These are phyloP conservation scores for Nakazawaea molendinolei DNA, from an alignment of 805 yeast genomes.

Conservation along the genomic window DNA sequence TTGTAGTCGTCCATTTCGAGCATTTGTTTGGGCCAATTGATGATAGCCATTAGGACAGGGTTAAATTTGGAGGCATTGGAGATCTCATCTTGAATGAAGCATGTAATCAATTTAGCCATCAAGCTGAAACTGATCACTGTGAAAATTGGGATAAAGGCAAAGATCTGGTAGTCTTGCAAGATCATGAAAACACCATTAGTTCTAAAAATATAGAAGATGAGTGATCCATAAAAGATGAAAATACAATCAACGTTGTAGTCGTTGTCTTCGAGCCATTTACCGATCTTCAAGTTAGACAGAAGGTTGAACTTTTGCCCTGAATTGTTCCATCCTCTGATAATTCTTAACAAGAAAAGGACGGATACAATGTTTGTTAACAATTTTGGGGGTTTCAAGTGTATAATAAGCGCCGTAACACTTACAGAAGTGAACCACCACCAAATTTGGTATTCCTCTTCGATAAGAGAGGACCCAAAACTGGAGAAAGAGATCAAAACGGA, in stretches of 20 bases:
- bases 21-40: slow-evolving; percentile 24
- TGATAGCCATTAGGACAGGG: slow-evolving; percentile 16
- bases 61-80: slow-evolving; percentile 15
- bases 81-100: slow-evolving; percentile 4
- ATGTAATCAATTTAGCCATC: slow-evolving; percentile 15
- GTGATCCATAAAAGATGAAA: slow-evolving; percentile 29
- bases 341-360: slow-evolving; percentile 36
- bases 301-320: slow-evolving; percentile 76
- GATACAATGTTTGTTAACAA: slow-evolving; percentile 4
- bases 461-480: slow-evolving; percentile 80
- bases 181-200: slow-evolving; percentile 20
- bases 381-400: slow-evolving; percentile 13
- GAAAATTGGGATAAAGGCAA: slow-evolving; percentile 39
- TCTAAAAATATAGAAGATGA: slow-evolving; percentile 15
- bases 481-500: slow-evolving; percentile 43
- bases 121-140: slow-evolving; percentile 31
- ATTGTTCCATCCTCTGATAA: slow-evolving; percentile 78
- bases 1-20: slow-evolving; percentile 22
- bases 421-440: slow-evolving; percentile 80
- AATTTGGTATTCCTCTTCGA: slow-evolving; percentile 93
- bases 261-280: slow-evolving; percentile 32
- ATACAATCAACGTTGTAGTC: slow-evolving; percentile 42
- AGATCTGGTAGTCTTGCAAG: slow-evolving; percentile 18
- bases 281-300: slow-evolving; percentile 42
- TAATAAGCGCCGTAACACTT: slow-evolving; percentile 15